Evolutionary conservation across 78 protist species (phyloP).

Genomic region (Protostelium mycophagum): DNA sequence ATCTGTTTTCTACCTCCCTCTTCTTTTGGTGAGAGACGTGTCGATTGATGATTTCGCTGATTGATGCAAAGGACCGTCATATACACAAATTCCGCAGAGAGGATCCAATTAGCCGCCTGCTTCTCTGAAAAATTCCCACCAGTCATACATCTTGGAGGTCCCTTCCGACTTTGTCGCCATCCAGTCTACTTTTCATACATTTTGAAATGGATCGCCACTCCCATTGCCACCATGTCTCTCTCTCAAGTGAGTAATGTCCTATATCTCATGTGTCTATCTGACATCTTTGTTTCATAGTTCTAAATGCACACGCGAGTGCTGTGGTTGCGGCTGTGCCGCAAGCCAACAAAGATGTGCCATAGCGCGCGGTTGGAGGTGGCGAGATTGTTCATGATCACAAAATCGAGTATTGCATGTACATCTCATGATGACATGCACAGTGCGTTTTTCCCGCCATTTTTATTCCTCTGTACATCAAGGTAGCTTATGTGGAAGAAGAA

Average conservation of each 20-base stretch:
- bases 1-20: background rate
- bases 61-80: background rate
- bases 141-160: background rate
- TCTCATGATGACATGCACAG: background rate
- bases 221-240: background rate
- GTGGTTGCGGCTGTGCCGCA: too few relatives aligned
- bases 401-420: too few relatives aligned
- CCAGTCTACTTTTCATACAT: background rate
- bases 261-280: background rate
- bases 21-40: background rate
- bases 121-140: background rate
- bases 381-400: too few relatives aligned
- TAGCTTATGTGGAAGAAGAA: background rate
- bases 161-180: background rate
- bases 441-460: background rate
- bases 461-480: background rate
- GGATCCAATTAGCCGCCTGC: background rate
- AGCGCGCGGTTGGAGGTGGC: too few relatives aligned
- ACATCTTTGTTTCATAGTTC: too few relatives aligned
- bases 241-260: background rate
- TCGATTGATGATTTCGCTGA: background rate
- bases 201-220: background rate
- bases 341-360: too few relatives aligned
- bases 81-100: background rate
- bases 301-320: too few relatives aligned